Percentiles rank a stretch among this genome's conserved stretches.
phyloP scores from a whole-genome alignment of 2,329 filamentous ascomycete species.

The Aspergillus udagawae region DNA sequence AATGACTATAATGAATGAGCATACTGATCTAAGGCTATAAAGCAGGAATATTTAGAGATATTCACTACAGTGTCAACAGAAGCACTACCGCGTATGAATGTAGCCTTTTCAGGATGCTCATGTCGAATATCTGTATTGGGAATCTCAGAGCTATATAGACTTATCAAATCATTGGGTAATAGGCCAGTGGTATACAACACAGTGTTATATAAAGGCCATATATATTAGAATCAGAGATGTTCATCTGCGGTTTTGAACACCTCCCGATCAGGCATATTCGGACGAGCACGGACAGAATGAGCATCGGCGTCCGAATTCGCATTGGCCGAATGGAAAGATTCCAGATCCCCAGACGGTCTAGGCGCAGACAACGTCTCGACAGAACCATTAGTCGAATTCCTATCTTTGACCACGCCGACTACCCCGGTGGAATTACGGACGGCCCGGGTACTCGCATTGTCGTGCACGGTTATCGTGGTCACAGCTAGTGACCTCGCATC shows the following conservation, averaged over 20 bases:
- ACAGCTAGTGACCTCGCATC: slow-evolving; percentile 22
- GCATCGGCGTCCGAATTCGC: slow-evolving; percentile 2
- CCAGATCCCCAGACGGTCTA: slow-evolving; percentile 8
- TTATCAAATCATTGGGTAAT: too few species aligned
- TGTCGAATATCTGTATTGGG: too few species aligned
- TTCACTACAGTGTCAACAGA: too few species aligned
- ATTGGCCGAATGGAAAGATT: slow-evolving; percentile 5
- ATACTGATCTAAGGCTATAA: too few species aligned
- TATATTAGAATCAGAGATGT: slow-evolving; percentile 4
- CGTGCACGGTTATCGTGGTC: slow-evolving; percentile 11
- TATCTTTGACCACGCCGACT: slow-evolving; percentile 14
- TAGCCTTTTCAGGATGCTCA: too few species aligned
- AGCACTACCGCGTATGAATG: too few species aligned
- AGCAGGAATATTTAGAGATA: too few species aligned
- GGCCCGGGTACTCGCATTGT: slow-evolving; percentile 29
- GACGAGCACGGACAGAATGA: slow-evolving; percentile 14
- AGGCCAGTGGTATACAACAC: too few species aligned
- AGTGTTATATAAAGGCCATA: background rate
- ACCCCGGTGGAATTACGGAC: slow-evolving; percentile 27
- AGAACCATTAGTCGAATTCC: slow-evolving; percentile 19
- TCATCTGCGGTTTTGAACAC: slow-evolving; percentile 28
- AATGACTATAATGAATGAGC: too few species aligned
- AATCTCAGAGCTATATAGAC: too few species aligned
- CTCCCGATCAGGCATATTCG: slow-evolving; percentile 27
- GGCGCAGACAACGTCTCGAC: slow-evolving; percentile 22